A percentile compares a stretch with the other conserved stretches of the same genome.
These are phyloP conservation scores for Exophiala spinifera DNA, from an alignment of 2,329 filamentous ascomycete species.

Conservation along the genomic window DNA sequence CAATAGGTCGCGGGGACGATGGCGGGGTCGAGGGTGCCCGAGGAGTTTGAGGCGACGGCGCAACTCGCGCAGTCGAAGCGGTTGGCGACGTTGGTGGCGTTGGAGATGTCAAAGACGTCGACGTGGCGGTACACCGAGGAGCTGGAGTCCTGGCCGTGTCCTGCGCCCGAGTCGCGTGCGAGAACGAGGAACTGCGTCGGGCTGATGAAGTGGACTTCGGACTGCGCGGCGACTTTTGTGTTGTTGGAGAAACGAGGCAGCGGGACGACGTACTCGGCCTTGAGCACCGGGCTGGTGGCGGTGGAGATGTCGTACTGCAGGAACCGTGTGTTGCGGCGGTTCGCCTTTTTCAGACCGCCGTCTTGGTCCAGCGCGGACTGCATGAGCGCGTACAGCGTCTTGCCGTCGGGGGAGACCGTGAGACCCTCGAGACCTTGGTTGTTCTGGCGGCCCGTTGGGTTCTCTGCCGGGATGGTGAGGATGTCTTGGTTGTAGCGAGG, in stretches of 20 bases:
- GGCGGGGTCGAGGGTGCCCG: conserved; percentile 52
- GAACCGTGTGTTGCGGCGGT: conserved; percentile 58
- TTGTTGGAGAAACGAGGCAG: conserved; percentile 58
- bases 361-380: conserved; percentile 65
- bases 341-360: conserved; percentile 55
- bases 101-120: conserved; percentile 64
- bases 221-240: conserved; percentile 61
- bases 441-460: conserved; percentile 62
- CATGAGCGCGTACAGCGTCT: conserved; percentile 61
- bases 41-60: conserved; percentile 44
- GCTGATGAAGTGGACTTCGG: conserved; percentile 64
- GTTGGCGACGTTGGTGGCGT: conserved; percentile 59
- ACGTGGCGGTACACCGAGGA: conserved; percentile 64
- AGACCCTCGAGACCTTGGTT: conserved; percentile 75
- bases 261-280: conserved; percentile 63
- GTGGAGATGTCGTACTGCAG: conserved; percentile 61
- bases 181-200: conserved; percentile 65
- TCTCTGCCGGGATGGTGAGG: conserved; percentile 53
- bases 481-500: conserved; percentile 56
- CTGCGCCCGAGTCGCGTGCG: conserved; percentile 60
- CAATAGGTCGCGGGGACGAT: conserved; percentile 63
- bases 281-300: conserved; percentile 43
- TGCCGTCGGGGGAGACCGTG: conserved; percentile 60
- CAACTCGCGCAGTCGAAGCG: conserved; percentile 39
- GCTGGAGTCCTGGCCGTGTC: conserved; percentile 54